Evolutionary conservation across 805 yeast genomes (phyloP), one percentile per base, ranked within the genome.

Genomic region (Blastobotrys robertii): DNA sequence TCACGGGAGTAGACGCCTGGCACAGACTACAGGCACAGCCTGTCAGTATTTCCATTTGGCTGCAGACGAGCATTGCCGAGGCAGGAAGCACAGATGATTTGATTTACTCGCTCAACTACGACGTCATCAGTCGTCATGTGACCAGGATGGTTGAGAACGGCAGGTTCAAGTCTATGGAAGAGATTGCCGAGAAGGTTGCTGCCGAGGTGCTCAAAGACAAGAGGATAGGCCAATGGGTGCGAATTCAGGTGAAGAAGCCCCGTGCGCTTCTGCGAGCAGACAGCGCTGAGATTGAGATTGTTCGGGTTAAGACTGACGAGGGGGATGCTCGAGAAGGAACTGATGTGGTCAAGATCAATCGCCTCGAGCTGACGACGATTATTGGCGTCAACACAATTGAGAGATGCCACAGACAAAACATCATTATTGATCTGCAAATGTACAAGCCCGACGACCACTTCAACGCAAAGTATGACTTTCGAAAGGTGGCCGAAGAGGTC

Each of bases 341-440:
- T 1, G 65, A 66, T 43, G 48, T 60, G 2, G 54, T 73, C 2
- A 42, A 53, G 8, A 74, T 85, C 33, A 64, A 68, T 3, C 71
- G 73, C 4, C 60, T 88, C 31, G 68, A 70, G 39, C 62, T 85
- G 12, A 68, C 80, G 39, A 81, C 95, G 0, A 68, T 88, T n/a
- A 83, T 92, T 51, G 99, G 98, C 3, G 92, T 92, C 6, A 90
- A 87, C 65, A 81, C 87, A 1, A 84, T 87, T 63, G 99, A 92
- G 59, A 69, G 98, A 45, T 61, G 80, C 15, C 80, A 81, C 54
- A 78, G 74, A 51, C 99, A 92, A 63, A 78, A 78, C 37, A 84
- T 92, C 6, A 62, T 69, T 2, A 49, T 83, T 25, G 82, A 82
- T 51, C 44, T 76, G 12, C 60, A 59, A 6, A 61, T 86, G 22